Conservation (phyloP, 2,329 filamentous ascomycete genomes). For the Curvularia verruculosa region DNA sequence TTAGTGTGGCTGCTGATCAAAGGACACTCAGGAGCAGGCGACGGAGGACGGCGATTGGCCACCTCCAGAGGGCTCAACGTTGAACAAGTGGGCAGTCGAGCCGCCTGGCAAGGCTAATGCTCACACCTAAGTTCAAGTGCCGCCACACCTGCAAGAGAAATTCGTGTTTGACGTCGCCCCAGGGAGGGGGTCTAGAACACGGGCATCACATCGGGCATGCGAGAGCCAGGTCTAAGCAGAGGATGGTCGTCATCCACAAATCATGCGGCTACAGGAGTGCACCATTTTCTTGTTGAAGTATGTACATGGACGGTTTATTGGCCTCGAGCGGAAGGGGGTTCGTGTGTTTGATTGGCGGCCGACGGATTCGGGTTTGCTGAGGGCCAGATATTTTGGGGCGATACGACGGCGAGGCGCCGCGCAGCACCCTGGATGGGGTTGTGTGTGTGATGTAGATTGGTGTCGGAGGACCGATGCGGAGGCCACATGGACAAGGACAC, state of each 20-base stretch:
- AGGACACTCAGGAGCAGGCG: constrained; percentile 12
- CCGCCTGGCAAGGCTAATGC: constrained; percentile 25
- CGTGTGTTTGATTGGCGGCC: constrained; percentile 15
- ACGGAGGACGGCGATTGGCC: constrained; percentile 26
- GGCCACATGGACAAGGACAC: background rate
- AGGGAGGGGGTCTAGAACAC: constrained; percentile 45
- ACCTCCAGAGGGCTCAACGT: constrained; percentile 12
- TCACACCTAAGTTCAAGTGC: constrained; percentile 32
- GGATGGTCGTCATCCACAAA: constrained; percentile 34
- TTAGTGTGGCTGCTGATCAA: constrained; percentile 22
- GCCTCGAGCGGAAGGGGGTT: background rate
- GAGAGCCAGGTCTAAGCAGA: constrained; percentile 17
- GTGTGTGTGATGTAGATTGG: constrained; percentile 1
- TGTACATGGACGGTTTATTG: too few species aligned
- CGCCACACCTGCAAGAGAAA: constrained; percentile 35
- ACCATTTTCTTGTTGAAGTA: constrained; percentile 22
- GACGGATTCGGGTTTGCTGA: background rate
- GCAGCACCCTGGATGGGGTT: background rate
- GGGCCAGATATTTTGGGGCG: background rate
- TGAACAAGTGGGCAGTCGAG: constrained; percentile 24
- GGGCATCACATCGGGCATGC: constrained; percentile 19
- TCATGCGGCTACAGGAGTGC: constrained; percentile 24
- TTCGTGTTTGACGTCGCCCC: constrained; percentile 33
- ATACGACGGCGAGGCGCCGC: background rate
- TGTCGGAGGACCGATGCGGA: constrained; percentile 14